Percentiles rank a stretch among this genome's conserved stretches.
Evolutionary conservation across 345 rosid genomes (phyloP).

Genomic region (Pseudoturritis turrita): DNA sequence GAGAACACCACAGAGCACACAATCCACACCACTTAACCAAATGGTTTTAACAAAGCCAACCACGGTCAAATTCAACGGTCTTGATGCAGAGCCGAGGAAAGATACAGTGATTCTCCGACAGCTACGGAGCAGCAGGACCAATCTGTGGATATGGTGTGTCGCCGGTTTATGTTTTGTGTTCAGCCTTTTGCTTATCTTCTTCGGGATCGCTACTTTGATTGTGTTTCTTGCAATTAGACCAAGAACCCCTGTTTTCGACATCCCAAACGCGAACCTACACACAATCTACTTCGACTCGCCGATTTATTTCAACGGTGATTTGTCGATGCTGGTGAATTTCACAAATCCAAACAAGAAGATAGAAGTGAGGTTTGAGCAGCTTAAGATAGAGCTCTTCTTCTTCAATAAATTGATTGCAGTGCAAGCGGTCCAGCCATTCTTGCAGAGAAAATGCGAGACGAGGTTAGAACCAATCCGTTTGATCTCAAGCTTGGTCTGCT

Average conservation of each 20-base stretch:
- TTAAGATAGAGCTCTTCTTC: constrained; percentile 65
- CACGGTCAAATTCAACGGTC: constrained; percentile 7
- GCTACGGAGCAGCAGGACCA: constrained; percentile 46
- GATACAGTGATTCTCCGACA: constrained; percentile 34
- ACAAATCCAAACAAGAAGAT: constrained; percentile 78
- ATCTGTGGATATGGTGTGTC: constrained; percentile 60
- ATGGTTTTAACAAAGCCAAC: constrained; percentile 41
- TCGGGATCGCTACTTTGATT: constrained; percentile 71
- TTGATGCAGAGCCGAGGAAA: constrained; percentile 26
- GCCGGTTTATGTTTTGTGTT: constrained; percentile 67
- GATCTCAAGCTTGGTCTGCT: constrained; percentile 68
- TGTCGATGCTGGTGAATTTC: constrained; percentile 63
- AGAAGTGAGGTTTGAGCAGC: constrained; percentile 56
- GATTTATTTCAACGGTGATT: constrained; percentile 61
- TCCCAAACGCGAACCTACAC: constrained; percentile 60
- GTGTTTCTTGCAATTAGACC: constrained; percentile 62
- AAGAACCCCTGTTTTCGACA: constrained; percentile 63
- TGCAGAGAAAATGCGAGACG: constrained; percentile 45
- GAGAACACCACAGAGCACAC: constrained; percentile 33
- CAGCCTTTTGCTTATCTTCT: constrained; percentile 71
- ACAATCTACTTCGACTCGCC: constrained; percentile 73
- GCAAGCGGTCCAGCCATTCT: constrained; percentile 63
- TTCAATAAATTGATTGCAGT: constrained; percentile 49
- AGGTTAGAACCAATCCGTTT: constrained; percentile 55
- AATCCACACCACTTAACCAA: constrained; percentile 34